Evolutionary conservation across 495 filamentous ascomycete genomes (phyloP).

Genomic region (Hypoxylon rickii): DNA sequence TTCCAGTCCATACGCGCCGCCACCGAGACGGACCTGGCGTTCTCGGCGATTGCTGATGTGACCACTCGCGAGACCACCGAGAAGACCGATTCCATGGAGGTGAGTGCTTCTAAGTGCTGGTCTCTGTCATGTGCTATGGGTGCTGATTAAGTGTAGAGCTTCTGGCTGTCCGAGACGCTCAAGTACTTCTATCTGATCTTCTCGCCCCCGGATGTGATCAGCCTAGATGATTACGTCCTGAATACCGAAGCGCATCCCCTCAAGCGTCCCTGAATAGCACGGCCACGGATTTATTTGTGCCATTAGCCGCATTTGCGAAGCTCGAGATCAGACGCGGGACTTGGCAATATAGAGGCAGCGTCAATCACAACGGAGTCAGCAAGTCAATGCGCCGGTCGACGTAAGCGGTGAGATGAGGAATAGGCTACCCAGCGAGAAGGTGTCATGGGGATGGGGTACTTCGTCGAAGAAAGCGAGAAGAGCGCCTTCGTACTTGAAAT

Average conservation of each 20-base stretch:
- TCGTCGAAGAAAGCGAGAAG: too few relatives aligned
- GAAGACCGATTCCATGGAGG: constrained; percentile 48
- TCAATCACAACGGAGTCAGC: too few relatives aligned
- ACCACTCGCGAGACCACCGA: constrained; percentile 1
- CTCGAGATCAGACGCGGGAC: too few relatives aligned
- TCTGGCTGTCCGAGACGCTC: constrained; percentile 56
- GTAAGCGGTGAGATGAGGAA: too few relatives aligned
- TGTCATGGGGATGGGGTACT: too few relatives aligned
- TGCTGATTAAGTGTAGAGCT: constrained; percentile 44
- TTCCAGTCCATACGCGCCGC: constrained; percentile 52
- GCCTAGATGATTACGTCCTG: constrained; percentile 76
- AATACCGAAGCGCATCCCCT: constrained; percentile 89
- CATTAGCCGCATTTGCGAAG: too few relatives aligned
- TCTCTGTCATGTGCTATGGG: neutral
- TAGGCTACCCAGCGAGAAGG: too few relatives aligned
- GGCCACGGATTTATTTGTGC: neutral
- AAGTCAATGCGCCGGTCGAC: too few relatives aligned
- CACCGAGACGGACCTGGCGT: constrained; percentile 50
- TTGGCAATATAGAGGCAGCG: too few relatives aligned
- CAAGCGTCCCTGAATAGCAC: constrained; percentile 35
- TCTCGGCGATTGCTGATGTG: constrained; percentile 49
- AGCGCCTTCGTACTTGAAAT: neutral
- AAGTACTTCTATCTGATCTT: constrained; percentile 79
- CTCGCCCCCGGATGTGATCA: constrained; percentile 68
- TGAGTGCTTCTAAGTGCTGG: constrained; percentile 27